phyloP scores from a whole-genome alignment of 768 basidiomycete species.

The Omphalotus guepiniiformis region DNA sequence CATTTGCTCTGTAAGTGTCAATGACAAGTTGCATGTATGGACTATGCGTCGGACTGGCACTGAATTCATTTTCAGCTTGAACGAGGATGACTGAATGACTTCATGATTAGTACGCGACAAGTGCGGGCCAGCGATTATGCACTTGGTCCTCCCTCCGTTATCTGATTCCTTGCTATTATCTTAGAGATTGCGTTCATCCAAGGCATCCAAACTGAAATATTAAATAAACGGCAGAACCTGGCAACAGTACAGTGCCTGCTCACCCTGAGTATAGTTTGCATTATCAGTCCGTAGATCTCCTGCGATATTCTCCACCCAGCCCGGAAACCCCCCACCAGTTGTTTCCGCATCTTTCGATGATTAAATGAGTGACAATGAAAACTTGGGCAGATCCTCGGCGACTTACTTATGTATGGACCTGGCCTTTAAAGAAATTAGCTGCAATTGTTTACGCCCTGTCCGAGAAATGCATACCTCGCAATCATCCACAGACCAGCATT shows the following conservation, averaged over 20 bases:
- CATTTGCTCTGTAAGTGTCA: constrained; percentile 39
- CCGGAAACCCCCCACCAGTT: constrained; percentile 54
- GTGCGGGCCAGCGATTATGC: constrained; percentile 19
- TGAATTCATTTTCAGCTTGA: constrained; percentile 57
- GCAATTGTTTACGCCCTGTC: too few species aligned
- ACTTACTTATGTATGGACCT: constrained; percentile 49
- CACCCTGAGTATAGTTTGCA: constrained; percentile 41
- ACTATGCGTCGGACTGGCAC: constrained; percentile 34
- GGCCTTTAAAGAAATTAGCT: constrained; percentile 26
- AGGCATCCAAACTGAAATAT: constrained; percentile 43
- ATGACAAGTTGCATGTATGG: constrained; percentile 49
- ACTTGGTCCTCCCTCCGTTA: constrained; percentile 58
- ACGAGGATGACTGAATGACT: constrained; percentile 38
- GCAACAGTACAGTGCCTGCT: background rate
- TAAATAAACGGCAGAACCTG: background rate
- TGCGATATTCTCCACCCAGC: constrained; percentile 54
- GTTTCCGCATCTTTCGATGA: constrained; percentile 40
- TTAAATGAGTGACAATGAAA: background rate
- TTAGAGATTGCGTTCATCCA: constrained; percentile 49
- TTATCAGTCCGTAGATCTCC: constrained; percentile 47
- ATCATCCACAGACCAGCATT: constrained; percentile 54
- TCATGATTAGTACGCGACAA: constrained; percentile 11
- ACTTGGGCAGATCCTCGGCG: background rate
- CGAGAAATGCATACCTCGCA: constrained; percentile 32
- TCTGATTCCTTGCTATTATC: constrained; percentile 50